These are phyloP conservation scores for Yamadazyma blattariae DNA, from an alignment of 1,139 yeast species.

Conservation along the genomic window DNA sequence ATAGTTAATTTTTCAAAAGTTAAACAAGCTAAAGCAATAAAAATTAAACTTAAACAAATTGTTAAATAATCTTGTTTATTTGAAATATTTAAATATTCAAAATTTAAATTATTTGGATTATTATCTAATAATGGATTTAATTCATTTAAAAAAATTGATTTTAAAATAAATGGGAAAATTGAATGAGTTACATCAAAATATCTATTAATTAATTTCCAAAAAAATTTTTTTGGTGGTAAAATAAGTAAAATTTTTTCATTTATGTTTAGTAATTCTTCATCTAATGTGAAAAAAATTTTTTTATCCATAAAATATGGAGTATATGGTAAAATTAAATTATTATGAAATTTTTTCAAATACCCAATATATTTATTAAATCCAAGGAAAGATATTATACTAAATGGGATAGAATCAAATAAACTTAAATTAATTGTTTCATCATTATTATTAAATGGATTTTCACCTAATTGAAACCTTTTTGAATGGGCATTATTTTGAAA, in stretches of 20 bases:
- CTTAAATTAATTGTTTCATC: constrained; percentile 1
- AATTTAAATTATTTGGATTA: constrained; percentile 16
- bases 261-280: constrained; percentile 16
- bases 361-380: background rate
- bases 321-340: background rate
- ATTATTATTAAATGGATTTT: background rate
- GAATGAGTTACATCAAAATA: constrained; percentile 27
- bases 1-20: constrained; percentile 15
- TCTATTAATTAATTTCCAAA: constrained; percentile 26
- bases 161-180: constrained; percentile 31
- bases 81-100: constrained; percentile 14
- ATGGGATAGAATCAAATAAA: constrained; percentile 1
- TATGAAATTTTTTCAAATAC: background rate
- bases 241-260: constrained; percentile 25
- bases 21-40: constrained; percentile 21
- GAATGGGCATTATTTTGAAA: background rate
- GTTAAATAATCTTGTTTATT: constrained; percentile 21
- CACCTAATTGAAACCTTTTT: too few species aligned
- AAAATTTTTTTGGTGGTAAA: constrained; percentile 27
- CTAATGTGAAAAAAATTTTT: background rate
- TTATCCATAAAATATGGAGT: constrained; percentile 1
- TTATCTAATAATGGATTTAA: constrained; percentile 25
- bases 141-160: constrained; percentile 20
- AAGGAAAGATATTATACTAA: background rate
- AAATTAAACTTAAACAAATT: constrained; percentile 18